These are phyloP conservation scores for Xylaria sp. DNA, from an alignment of 2,329 filamentous ascomycete species.

Conservation along the genomic window DNA sequence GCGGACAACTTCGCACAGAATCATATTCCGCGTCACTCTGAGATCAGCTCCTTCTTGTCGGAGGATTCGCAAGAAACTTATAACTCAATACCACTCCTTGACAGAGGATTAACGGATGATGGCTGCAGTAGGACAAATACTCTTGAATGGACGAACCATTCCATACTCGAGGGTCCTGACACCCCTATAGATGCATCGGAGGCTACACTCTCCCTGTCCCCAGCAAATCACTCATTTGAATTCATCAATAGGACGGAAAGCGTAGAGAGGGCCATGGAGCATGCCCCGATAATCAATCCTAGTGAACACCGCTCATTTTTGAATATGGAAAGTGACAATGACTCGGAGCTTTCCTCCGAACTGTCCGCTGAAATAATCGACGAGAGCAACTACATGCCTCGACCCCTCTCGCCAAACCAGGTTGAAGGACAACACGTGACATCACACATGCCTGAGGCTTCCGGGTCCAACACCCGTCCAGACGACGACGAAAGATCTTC, in stretches of 20 bases:
- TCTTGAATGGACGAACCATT: conserved; percentile 66
- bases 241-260: conserved; percentile 66
- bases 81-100: conserved; percentile 79
- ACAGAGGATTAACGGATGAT: conserved; percentile 71
- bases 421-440: conserved; percentile 40
- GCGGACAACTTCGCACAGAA: conserved; percentile 39
- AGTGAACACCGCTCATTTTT: conserved; percentile 46
- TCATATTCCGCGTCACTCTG: conserved; percentile 48
- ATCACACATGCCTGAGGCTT: conserved; percentile 30
- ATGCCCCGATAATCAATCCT: conserved; percentile 45
- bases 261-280: conserved; percentile 57
- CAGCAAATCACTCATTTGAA: conserved; percentile 62
- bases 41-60: conserved; percentile 62
- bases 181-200: conserved; percentile 44
- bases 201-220: conserved; percentile 49
- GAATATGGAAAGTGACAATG: conserved; percentile 58
- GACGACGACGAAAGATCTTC: conserved; percentile 49
- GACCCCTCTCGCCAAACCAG: conserved; percentile 44
- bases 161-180: conserved; percentile 63
- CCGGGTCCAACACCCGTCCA: conserved; percentile 31
- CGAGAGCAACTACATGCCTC: conserved; percentile 50
- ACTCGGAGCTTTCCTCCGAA: conserved; percentile 72
- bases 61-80: conserved; percentile 78
- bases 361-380: conserved; percentile 64
- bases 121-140: conserved; percentile 55